Percentiles rank a stretch among this genome's conserved stretches.
Conservation (phyloP, 2,329 filamentous ascomycete genomes). For the Pyricularia sp. region DNA sequence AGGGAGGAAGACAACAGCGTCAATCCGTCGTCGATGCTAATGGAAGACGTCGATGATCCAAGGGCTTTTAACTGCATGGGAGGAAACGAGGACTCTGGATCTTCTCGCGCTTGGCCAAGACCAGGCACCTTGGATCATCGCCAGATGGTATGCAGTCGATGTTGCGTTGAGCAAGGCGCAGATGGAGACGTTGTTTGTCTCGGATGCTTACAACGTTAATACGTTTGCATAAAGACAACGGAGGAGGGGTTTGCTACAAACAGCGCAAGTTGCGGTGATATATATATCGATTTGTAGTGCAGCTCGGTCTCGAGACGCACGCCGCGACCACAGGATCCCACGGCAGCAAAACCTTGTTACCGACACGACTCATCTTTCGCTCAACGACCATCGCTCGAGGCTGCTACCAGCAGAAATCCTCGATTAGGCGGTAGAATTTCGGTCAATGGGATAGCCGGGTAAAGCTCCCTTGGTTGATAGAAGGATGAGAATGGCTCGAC, state of each 20-base stretch:
- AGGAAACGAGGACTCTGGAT: conserved; percentile 5
- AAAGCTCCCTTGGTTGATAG: background rate
- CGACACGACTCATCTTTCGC: background rate
- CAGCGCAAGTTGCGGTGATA: background rate
- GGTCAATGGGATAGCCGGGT: background rate
- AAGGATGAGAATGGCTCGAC: background rate
- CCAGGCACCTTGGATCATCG: conserved; percentile 30
- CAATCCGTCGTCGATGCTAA: conserved; percentile 30
- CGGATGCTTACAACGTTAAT: conserved; percentile 38
- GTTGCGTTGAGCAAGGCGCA: conserved; percentile 55
- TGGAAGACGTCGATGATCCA: conserved; percentile 36
- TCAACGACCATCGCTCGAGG: background rate
- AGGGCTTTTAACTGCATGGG: conserved; percentile 6
- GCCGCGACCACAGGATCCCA: background rate
- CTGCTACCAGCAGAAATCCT: background rate
- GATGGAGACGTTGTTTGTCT: conserved; percentile 60
- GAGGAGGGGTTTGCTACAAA: background rate
- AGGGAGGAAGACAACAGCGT: conserved; percentile 12
- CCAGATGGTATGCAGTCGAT: conserved; percentile 54
- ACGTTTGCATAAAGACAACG: background rate
- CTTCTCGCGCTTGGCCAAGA: conserved; percentile 24
- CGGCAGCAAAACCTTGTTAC: no score
- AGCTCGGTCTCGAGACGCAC: background rate
- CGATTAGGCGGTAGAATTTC: background rate
- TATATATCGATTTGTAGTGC: background rate